Evolutionary conservation across 192 early-diverging fungal species (phyloP).

Genomic region (Dispira parvispora): DNA sequence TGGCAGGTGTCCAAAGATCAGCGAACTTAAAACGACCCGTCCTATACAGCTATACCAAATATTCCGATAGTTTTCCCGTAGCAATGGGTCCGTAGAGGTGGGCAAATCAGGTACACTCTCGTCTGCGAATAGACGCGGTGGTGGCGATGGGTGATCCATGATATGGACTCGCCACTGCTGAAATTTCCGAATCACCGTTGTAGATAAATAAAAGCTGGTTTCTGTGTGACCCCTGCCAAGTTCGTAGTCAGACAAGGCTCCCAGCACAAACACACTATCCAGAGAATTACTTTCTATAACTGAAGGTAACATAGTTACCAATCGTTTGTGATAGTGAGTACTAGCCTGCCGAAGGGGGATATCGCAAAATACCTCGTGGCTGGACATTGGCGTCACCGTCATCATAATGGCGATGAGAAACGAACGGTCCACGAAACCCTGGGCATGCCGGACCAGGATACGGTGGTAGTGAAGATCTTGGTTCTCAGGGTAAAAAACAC

Average conservation of each 20-base stretch:
- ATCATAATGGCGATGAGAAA: background rate
- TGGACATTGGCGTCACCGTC: background rate
- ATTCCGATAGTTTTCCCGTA: constrained; percentile 4
- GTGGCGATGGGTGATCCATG: constrained; percentile 7
- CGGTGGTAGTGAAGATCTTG: constrained; percentile 5
- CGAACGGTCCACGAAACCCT: background rate
- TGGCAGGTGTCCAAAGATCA: constrained; percentile 3
- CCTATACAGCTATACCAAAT: background rate
- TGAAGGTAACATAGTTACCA: background rate
- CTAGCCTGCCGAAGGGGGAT: background rate
- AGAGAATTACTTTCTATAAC: background rate
- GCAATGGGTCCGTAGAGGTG: background rate
- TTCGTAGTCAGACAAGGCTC: constrained; percentile 4
- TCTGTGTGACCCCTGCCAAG: constrained; percentile 1
- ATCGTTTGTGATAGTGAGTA: background rate
- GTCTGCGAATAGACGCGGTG: background rate
- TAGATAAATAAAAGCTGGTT: background rate
- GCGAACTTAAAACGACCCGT: background rate
- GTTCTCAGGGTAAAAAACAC: background rate
- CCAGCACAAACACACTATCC: background rate
- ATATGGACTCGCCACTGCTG: constrained; percentile 1
- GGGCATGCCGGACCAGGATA: background rate
- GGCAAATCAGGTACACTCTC: background rate
- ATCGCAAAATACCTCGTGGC: constrained; percentile 2
- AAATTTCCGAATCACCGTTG: background rate